phyloP scores from a whole-genome alignment of 306 rosid species.

The Cicer pinnatifidum region DNA sequence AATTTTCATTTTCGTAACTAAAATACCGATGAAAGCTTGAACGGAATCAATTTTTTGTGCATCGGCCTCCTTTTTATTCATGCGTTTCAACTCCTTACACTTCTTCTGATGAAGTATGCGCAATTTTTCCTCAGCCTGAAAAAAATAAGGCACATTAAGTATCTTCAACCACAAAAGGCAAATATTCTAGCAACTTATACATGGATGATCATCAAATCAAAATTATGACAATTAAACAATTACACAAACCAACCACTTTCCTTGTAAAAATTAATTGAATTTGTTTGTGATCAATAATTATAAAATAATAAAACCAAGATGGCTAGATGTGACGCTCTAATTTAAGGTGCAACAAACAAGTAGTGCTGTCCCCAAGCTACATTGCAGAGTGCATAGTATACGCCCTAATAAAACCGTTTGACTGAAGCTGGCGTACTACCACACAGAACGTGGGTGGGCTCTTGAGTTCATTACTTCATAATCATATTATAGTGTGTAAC shows the following conservation, averaged over 20 bases:
- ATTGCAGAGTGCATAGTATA: not conserved
- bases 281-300: not conserved
- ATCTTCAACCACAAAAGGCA: slow-evolving; percentile 3
- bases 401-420: not conserved
- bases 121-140: slow-evolving; percentile 76
- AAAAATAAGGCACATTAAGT: not conserved
- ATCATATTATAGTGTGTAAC: too few relatives aligned
- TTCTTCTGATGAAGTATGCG: slow-evolving; percentile 69
- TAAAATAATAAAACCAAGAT: too few relatives aligned
- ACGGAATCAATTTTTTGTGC: slow-evolving; percentile 55
- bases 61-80: slow-evolving; percentile 53
- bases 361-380: not conserved
- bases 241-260: slow-evolving; percentile 4
- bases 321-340: not conserved
- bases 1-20: slow-evolving; percentile 67
- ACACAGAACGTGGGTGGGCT: too few relatives aligned
- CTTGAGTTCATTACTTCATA: too few relatives aligned
- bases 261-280: not conserved
- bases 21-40: slow-evolving; percentile 47
- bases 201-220: not conserved
- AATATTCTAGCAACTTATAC: not conserved
- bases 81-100: slow-evolving; percentile 59
- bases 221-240: not conserved
- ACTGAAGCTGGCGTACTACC: not conserved
- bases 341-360: not conserved